Base-by-base conservation (phyloP, 768 basidiomycete species). In the Arthromyces matolae region DNA sequence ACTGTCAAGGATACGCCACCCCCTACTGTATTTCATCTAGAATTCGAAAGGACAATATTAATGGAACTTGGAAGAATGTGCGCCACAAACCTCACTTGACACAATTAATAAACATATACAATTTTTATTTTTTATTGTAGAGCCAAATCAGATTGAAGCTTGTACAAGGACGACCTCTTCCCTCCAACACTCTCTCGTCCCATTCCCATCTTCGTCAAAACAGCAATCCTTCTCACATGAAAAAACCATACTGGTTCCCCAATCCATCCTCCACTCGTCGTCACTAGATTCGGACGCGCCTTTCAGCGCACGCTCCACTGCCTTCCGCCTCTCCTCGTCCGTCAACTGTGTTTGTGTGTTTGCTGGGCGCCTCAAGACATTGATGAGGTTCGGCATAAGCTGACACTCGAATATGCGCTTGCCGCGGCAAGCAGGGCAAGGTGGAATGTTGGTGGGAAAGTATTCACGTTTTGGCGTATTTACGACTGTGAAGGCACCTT, bases 321-420 rank as follows among this genome's bases (percentile, higher is more conserved):
- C 78, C 54, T 77, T 77, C 53, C 79, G 75, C 57, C 89, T 71
- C 63, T 89, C 83, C 58, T 82, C 86, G 36, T 89, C 87, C 7
- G 79, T 77, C 60, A 75, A 50, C 36, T 69, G 54, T 62, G 66
- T 38, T 49, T 51, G 43, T 58, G 63, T 20, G 56, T 55, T 58
- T 31, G 61, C 46, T 55, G 62, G 53, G 25, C 62, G 60, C 42
- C 74, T 70, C 12, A 96, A 71, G 12, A 90, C 68, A 42, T 89
- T 89, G 63, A 97, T 93, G 43, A 97, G 70, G 61, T 93, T 91
- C 2, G 95, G 95, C 83, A 94, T 95, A 44, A 97, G 73, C 64
- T 98, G 95, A 58, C 88, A 88, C 64, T 98, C 95, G 63, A 96
- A 98, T 18, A 85, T 77, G 13, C 92, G 78, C 35, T 68, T 70